These are phyloP conservation scores for Flammula alnicola DNA, from an alignment of 1,284 basidiomycete genomes.

Conservation along the genomic window DNA sequence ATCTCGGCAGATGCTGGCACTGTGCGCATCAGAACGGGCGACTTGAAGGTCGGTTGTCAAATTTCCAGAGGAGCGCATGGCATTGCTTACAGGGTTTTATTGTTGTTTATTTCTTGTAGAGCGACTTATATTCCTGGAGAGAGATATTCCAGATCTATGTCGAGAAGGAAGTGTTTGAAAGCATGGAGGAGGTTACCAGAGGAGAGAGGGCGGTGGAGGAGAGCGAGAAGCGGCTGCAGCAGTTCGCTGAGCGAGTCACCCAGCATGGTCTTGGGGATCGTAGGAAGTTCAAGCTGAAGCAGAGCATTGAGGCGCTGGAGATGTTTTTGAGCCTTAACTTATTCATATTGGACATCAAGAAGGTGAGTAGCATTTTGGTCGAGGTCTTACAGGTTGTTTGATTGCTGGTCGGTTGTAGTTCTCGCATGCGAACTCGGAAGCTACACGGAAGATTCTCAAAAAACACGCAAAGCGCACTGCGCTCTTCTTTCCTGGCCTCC, in stretches of 20 bases:
- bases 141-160: conserved; percentile 90
- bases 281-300: conserved; percentile 63
- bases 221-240: conserved; percentile 71
- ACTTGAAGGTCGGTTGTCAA: conserved; percentile 36
- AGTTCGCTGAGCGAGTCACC: conserved; percentile 70
- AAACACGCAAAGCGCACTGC: conserved; percentile 92
- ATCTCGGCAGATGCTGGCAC: conserved; percentile 45
- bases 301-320: conserved; percentile 72
- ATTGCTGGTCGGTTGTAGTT: conserved; percentile 49
- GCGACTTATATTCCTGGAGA: conserved; percentile 91
- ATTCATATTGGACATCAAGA: conserved; percentile 85
- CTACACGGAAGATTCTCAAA: conserved; percentile 90
- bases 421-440: conserved; percentile 87
- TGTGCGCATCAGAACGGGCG: conserved; percentile 33
- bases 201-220: conserved; percentile 81
- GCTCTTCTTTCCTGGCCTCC: conserved; percentile 50
- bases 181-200: conserved; percentile 68
- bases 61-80: conserved; percentile 22
- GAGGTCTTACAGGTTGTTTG: neutral
- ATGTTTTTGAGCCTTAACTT: conserved; percentile 84
- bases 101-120: conserved; percentile 46
- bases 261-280: conserved; percentile 62
- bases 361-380: conserved; percentile 48
- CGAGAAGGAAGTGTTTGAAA: conserved; percentile 89
- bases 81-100: conserved; percentile 13